Percentiles rank a stretch among this genome's conserved stretches.
Conservation (phyloP, 768 basidiomycete species). For the Mycena epipterygia region DNA sequence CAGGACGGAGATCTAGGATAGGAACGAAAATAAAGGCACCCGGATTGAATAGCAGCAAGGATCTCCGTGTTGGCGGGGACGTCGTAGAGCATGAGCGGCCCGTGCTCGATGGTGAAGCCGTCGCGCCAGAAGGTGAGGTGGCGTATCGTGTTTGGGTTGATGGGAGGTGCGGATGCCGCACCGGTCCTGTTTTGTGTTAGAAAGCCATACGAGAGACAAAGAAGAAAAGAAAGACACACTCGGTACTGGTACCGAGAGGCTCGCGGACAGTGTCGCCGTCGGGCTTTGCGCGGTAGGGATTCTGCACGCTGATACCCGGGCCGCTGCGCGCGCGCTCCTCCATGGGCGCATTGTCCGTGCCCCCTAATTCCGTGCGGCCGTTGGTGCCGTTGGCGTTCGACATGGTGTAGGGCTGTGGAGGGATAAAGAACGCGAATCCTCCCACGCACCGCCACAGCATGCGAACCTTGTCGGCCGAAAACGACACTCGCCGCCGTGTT, state of each 20-base stretch:
- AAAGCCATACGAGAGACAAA: constrained; percentile 12
- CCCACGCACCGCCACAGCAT: constrained; percentile 11
- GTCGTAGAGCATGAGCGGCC: constrained; percentile 86
- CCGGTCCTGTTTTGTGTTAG: constrained; percentile 47
- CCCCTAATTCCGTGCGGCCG: neutral
- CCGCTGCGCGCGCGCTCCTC: constrained; percentile 81
- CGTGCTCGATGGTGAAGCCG: constrained; percentile 93
- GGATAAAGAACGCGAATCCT: constrained; percentile 5
- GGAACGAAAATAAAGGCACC: constrained; percentile 60
- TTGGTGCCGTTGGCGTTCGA: constrained; percentile 19
- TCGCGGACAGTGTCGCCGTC: constrained; percentile 76
- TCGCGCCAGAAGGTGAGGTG: constrained; percentile 93
- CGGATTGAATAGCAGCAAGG: constrained; percentile 82
- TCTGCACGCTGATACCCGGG: constrained; percentile 90
- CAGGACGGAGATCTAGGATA: no score
- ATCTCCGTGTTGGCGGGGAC: constrained; percentile 79
- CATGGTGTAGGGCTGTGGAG: constrained; percentile 10
- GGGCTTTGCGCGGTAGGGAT: constrained; percentile 71
- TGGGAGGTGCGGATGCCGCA: constrained; percentile 46
- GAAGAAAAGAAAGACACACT: constrained; percentile 64
- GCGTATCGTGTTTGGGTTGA: constrained; percentile 74
- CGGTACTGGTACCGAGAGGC: constrained; percentile 83
- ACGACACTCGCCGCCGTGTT: no score
- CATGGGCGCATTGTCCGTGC: constrained; percentile 56
- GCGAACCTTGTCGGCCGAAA: neutral